Percentiles rank a stretch among this genome's conserved stretches.
These are phyloP conservation scores for Puya raimondii DNA, from an alignment of 176 grass and related monocot genomes.

Conservation along the genomic window DNA sequence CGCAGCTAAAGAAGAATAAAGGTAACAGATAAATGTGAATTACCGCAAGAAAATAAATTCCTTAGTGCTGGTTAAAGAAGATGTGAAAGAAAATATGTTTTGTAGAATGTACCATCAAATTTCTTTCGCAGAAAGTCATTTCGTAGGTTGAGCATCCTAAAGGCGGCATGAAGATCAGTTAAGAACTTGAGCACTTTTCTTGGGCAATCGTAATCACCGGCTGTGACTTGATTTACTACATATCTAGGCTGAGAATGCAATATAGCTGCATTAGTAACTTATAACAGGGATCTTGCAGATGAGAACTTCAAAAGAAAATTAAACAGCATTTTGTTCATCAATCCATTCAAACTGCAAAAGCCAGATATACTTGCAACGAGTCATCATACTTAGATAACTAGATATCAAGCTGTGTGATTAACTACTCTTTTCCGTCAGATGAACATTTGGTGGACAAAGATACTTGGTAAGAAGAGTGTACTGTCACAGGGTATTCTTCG, in stretches of 20 bases:
- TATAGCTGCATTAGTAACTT: neutral
- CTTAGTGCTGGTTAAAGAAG: neutral
- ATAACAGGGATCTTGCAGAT: neutral
- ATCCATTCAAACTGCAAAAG: neutral
- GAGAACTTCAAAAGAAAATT: neutral
- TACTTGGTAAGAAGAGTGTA: no score
- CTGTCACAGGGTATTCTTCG: no score
- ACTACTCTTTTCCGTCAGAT: no score
- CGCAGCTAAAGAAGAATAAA: neutral
- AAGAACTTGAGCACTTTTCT: constrained; percentile 72
- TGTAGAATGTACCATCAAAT: constrained; percentile 56
- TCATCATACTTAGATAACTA: no score
- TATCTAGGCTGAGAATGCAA: constrained; percentile 62
- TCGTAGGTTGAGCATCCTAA: constrained; percentile 89
- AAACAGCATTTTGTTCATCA: neutral
- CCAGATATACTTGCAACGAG: no score
- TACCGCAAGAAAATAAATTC: neutral
- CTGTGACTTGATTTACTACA: constrained; percentile 83
- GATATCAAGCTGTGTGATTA: no score
- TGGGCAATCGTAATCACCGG: constrained; percentile 83
- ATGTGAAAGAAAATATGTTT: neutral
- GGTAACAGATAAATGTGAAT: neutral
- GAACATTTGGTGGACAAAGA: no score
- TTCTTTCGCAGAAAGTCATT: constrained; percentile 97
- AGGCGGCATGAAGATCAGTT: constrained; percentile 85